These are phyloP conservation scores for Mycosphaerella sp. DNA, from an alignment of 2,329 filamentous ascomycete species.

Conservation along the genomic window DNA sequence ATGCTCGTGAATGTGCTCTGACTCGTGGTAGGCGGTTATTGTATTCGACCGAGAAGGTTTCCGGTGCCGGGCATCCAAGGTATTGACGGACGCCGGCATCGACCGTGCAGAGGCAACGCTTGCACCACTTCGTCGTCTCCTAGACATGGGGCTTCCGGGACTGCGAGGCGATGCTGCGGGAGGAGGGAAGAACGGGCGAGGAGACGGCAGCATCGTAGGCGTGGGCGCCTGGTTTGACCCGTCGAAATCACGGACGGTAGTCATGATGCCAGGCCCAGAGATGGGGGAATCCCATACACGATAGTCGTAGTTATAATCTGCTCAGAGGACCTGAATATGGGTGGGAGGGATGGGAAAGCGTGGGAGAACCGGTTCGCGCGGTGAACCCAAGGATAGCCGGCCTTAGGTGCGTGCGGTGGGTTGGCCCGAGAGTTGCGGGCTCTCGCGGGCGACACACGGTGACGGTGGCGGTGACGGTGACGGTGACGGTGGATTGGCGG, in stretches of 20 bases:
- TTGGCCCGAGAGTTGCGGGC: background rate
- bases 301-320: background rate
- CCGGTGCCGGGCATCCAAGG: constrained; percentile 6
- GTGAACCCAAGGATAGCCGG: background rate
- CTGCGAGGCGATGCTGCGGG: background rate
- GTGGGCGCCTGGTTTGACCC: constrained; percentile 2
- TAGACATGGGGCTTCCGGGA: background rate
- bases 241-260: constrained; percentile 14
- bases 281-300: background rate
- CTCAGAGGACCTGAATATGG: background rate
- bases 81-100: constrained; percentile 10
- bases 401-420: background rate
- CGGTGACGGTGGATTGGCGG: too few species aligned
- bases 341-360: background rate
- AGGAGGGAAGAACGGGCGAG: background rate
- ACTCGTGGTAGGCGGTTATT: constrained; percentile 38
- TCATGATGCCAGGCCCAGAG: background rate
- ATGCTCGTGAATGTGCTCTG: constrained; percentile 16
- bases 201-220: constrained; percentile 5
- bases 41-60: constrained; percentile 38
- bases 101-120: constrained; percentile 14
- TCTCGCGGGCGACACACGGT: background rate
- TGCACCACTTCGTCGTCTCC: constrained; percentile 3
- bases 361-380: background rate
- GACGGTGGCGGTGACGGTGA: too few species aligned